Evolutionary conservation across 2,329 filamentous ascomycete species (phyloP), one percentile per base, ranked within the genome.

Genomic region (Canariomyces notabilis): DNA sequence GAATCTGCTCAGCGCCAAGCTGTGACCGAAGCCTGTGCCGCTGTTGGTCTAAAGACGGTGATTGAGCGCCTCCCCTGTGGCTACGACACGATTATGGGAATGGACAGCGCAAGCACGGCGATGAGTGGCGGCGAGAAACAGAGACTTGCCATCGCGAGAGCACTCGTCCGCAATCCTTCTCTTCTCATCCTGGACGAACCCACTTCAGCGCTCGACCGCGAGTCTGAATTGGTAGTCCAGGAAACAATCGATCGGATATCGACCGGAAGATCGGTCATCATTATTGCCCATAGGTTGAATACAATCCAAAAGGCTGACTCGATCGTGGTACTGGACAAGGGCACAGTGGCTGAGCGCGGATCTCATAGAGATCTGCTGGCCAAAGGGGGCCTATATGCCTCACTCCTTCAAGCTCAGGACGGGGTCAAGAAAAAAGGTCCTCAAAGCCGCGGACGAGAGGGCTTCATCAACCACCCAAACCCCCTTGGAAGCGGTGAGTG

Each of bases 41-140:
- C n/a, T n/a, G n/a, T n/a, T n/a, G n/a, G n/a, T n/a, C n/a, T n/a
- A n/a, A 77, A 82, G 59, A 89, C 87, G 2, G 94, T 94, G 61
- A 89, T 95, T 67, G 72, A 85, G 58, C 89, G 85, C 2, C 72
- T 94, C 19, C 88, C 87, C 0, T 87, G 95, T 2, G 89, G 88
- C 12, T 89, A 95, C 69, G 77, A 82, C 57, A 95, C 89, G 0
- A 62, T 89, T 2, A 89, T 94, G 26, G 91, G 91, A 22, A 85
- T 77, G 61, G 94, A 95, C 67, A 91, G 90, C 31, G 76, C 80
- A 11, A n/a, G n/a, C n/a, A n/a, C n/a, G n/a, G 78, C 95, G 61
- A 71, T 95, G n/a, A 90, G 85, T 1, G 91, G 91, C 42, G 91
- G 91, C 0, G 91, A 97, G 67, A 95, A 95, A 62, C 91, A 97